These are phyloP conservation scores for Arabis alpina DNA, from an alignment of 345 rosid genomes.

Conservation along the genomic window DNA sequence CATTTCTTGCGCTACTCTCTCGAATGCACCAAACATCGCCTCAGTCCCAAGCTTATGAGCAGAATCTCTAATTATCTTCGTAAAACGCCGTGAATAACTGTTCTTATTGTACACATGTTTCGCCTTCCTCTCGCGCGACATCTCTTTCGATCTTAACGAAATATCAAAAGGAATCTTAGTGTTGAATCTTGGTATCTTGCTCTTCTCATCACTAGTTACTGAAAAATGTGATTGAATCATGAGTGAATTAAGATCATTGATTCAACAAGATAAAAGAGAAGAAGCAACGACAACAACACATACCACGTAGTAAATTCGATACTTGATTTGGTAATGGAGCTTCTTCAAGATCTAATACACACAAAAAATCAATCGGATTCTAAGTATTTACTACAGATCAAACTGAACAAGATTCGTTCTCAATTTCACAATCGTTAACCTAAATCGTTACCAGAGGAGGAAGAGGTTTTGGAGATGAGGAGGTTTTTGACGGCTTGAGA, in stretches of 20 bases:
- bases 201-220: constrained; percentile 1
- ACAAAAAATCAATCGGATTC: background rate
- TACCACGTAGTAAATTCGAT: constrained; percentile 35
- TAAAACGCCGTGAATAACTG: constrained; percentile 44
- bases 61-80: constrained; percentile 44
- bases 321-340: constrained; percentile 22
- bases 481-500: constrained; percentile 39
- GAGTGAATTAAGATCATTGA: constrained; percentile 1
- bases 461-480: background rate
- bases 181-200: constrained; percentile 50
- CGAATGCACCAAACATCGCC: constrained; percentile 48
- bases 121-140: constrained; percentile 62
- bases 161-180: constrained; percentile 23
- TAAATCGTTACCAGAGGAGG: background rate
- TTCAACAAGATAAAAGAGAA: background rate
- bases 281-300: constrained; percentile 1
- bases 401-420: background rate
- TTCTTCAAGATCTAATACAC: constrained; percentile 32
- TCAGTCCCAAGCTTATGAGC: constrained; percentile 60
- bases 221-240: constrained; percentile 23
- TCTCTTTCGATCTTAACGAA: constrained; percentile 49
- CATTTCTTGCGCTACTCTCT: constrained; percentile 62
- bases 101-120: constrained; percentile 54
- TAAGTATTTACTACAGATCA: background rate
- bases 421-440: background rate